Conservation (phyloP, 2,329 filamentous ascomycete species). For the Arthrocladium fulminans region DNA sequence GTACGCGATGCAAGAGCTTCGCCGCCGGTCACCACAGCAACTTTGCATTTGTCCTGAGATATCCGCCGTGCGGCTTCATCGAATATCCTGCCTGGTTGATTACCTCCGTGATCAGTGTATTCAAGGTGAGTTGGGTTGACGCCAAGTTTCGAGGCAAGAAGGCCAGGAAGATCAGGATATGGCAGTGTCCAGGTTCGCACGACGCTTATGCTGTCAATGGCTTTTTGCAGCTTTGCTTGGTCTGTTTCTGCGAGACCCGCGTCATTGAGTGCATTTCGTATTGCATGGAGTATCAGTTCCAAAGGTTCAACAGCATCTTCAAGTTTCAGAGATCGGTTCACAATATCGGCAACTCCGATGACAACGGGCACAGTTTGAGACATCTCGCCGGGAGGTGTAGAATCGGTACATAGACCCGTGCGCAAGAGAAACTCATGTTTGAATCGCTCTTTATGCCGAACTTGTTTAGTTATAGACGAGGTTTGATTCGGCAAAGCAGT, state of each 20-base stretch:
- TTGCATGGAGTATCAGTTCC: slow-evolving; percentile 50
- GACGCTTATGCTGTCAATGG: slow-evolving; percentile 51
- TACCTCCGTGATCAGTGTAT: slow-evolving; percentile 53
- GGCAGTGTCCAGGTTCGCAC: slow-evolving; percentile 60
- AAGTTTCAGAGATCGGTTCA: slow-evolving; percentile 46
- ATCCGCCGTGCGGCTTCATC: slow-evolving; percentile 55
- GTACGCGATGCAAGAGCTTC: slow-evolving; percentile 53
- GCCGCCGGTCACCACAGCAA: slow-evolving; percentile 54
- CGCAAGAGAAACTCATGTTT: background rate
- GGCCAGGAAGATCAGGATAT: slow-evolving; percentile 50
- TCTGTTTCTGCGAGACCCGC: slow-evolving; percentile 29
- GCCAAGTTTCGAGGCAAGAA: slow-evolving; percentile 44
- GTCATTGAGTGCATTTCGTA: slow-evolving; percentile 45
- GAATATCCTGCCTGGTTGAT: slow-evolving; percentile 53
- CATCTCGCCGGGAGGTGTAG: too few relatives aligned
- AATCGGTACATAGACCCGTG: too few relatives aligned
- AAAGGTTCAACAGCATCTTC: slow-evolving; percentile 52
- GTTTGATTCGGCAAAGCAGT: background rate
- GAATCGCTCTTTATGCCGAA: background rate
- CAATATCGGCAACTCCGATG: slow-evolving; percentile 54
- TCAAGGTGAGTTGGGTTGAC: slow-evolving; percentile 39
- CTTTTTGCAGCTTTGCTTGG: slow-evolving; percentile 31
- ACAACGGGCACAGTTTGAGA: slow-evolving; percentile 41
- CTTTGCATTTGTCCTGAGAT: slow-evolving; percentile 43
- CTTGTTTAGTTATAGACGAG: background rate